Percentiles rank a stretch among this genome's conserved stretches.
phyloP scores from a whole-genome alignment of 768 basidiomycete genomes.

The Suillus sp. region DNA sequence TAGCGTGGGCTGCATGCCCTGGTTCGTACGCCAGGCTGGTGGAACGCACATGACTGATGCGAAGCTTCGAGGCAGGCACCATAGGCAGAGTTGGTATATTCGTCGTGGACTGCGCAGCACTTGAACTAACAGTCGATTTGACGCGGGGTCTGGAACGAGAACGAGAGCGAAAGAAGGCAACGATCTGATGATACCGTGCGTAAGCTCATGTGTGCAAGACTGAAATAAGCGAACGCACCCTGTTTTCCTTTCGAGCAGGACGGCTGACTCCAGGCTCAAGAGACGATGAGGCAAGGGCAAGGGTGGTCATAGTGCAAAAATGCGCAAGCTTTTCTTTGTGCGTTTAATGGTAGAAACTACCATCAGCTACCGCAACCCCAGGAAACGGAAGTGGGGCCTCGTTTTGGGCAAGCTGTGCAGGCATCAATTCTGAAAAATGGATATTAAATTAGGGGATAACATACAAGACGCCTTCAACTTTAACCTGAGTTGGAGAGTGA shows the following conservation, averaged over 20 bases:
- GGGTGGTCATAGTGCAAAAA: constrained; percentile 15
- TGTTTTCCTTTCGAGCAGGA: constrained; percentile 43
- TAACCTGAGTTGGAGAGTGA: constrained; percentile 1
- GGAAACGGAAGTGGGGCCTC: constrained; percentile 10
- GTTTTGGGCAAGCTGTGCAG: constrained; percentile 11
- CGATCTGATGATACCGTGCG: constrained; percentile 45
- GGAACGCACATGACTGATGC: constrained; percentile 20
- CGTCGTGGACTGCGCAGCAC: constrained; percentile 13
- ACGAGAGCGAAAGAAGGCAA: constrained; percentile 60
- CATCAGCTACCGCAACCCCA: constrained; percentile 11
- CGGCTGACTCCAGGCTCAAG: constrained; percentile 9
- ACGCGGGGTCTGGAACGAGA: constrained; percentile 38
- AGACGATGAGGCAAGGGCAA: constrained; percentile 9
- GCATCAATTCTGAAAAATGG: constrained; percentile 9
- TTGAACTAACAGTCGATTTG: constrained; percentile 10
- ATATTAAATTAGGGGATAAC: constrained; percentile 3
- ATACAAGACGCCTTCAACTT: constrained; percentile 3
- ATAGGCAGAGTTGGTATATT: constrained; percentile 22
- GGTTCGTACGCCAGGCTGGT: constrained; percentile 14
- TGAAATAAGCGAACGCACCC: constrained; percentile 33
- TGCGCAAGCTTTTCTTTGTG: constrained; percentile 15
- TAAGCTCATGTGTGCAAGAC: constrained; percentile 8
- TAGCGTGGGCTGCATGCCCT: constrained; percentile 11
- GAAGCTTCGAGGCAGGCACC: constrained; percentile 11
- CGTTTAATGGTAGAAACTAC: constrained; percentile 3